Evolutionary conservation across 2,329 filamentous ascomycete species (phyloP), one percentile per base, ranked within the genome.

Genomic region (Pseudogymnoascus verrucosus): DNA sequence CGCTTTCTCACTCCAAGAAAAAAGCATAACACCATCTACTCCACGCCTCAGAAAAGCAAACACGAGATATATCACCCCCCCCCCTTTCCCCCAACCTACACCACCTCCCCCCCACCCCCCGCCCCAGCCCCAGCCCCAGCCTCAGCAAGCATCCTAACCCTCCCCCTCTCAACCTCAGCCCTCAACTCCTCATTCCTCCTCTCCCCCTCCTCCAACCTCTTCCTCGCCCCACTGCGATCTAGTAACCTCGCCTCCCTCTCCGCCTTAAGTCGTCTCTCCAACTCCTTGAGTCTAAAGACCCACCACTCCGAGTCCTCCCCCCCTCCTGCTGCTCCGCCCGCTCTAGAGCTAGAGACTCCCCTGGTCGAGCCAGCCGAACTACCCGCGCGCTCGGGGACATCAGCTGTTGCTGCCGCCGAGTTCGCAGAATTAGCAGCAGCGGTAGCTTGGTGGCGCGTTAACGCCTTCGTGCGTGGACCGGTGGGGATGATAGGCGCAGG

Each of bases 231-330:
- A 59, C 84, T 89, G 3, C 95, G 85, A 76, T 99, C 95, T 64
- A 96, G 79, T 62, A 96, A 79, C 51, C 95, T 80, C 1, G 88
- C 92, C 75, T 98, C 95, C 12, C 95, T 80, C 77, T 99, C 95
- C 54, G 90, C 87, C 75, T 96, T 96, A 16, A 99, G 80, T 69
- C 96, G 86, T 68, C 88, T 84, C 79, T 99, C 95, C 69, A 98
- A 79, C 73, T 98, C 93, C 64, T 91, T 86, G 36, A 98, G 80
- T 5, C 95, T 80, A 67, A 96, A 84, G 67, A 96, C 86, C 91
- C 91, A 96, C 68, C 89, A 85, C 68, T 60, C 34, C 4, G 14
- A 36, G 47, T 34, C 34, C 26, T 39, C 57, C 0, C 37, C 62
- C 21, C n/a, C n/a, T n/a, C n/a, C 37, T 3, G 1, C 10, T 11